Percentiles rank a stretch among this genome's conserved stretches.
Evolutionary conservation across 169 alveolate species (phyloP).

Genomic region (Plasmodium ovale): DNA sequence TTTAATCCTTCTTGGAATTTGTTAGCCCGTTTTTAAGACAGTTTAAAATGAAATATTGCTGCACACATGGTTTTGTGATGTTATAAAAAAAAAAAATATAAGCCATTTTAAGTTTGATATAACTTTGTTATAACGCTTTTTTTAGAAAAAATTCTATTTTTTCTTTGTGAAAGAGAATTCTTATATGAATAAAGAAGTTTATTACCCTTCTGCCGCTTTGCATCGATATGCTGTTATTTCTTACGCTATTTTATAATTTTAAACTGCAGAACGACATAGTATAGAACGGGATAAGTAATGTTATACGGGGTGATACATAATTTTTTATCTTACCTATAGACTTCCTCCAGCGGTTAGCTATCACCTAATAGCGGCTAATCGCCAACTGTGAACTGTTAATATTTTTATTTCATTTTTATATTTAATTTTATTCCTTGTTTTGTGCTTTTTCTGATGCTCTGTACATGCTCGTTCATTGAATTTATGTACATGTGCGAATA

Average conservation of each 20-base stretch:
- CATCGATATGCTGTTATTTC: not conserved
- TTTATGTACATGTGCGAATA: too few species aligned
- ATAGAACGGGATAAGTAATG: not conserved
- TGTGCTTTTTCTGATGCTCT: too few species aligned
- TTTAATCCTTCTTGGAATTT: not conserved
- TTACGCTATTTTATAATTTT: not conserved
- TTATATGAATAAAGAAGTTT: not conserved
- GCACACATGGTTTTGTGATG: conserved; percentile 15
- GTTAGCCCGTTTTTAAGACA: conserved; percentile 14
- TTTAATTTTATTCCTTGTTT: too few species aligned
- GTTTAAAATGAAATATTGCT: not conserved
- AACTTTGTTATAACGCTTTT: not conserved
- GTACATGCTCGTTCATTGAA: too few species aligned
- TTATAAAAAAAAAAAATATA: not conserved
- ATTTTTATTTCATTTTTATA: too few species aligned
- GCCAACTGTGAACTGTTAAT: too few species aligned
- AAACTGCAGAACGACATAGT: not conserved
- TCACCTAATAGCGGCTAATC: too few species aligned
- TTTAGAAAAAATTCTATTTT: conserved; percentile 6
- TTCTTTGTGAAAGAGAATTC: not conserved
- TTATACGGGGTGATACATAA: too few species aligned
- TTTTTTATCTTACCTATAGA: too few species aligned
- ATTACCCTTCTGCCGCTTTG: not conserved
- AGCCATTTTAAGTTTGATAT: too few species aligned
- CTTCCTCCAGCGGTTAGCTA: too few species aligned